Conservation (phyloP, 345 rosid species). For the Eucalyptus sideroxylon region DNA sequence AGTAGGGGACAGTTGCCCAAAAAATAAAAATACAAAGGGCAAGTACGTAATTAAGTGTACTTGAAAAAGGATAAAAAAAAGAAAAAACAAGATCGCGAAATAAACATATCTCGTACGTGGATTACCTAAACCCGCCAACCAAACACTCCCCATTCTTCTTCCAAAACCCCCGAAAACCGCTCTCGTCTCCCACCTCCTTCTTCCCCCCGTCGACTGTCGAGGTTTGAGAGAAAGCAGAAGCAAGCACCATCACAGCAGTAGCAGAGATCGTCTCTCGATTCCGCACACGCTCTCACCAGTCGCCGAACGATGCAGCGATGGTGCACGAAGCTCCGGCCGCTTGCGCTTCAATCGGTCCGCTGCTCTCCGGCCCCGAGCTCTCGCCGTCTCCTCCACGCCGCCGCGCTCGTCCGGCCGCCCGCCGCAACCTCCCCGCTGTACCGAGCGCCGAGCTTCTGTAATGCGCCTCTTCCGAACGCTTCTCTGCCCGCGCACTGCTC, state of each 20-base stretch:
- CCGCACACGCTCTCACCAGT: background rate
- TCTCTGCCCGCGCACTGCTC: background rate
- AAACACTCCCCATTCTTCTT: background rate
- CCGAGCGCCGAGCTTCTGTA: background rate
- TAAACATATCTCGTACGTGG: background rate
- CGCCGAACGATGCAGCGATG: conserved; percentile 50
- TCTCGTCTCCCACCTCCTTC: background rate
- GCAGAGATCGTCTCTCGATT: background rate
- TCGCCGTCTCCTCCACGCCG: conserved; percentile 4
- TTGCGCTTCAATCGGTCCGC: conserved; percentile 10
- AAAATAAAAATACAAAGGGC: background rate
- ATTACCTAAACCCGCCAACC: background rate
- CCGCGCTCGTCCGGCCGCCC: background rate
- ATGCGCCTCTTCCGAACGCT: background rate
- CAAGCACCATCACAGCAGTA: background rate
- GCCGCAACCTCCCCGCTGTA: background rate
- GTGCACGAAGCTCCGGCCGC: conserved; percentile 42
- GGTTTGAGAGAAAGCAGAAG: background rate
- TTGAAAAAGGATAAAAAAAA: background rate
- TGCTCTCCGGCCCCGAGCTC: conserved; percentile 19
- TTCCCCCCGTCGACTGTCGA: background rate
- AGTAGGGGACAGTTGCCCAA: background rate
- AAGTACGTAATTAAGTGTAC: background rate
- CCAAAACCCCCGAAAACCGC: background rate
- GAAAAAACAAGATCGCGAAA: accelerated